Evolutionary conservation across 2,329 filamentous ascomycete species (phyloP), one percentile per base, ranked within the genome.

Genomic region (Aspergillus sp.): DNA sequence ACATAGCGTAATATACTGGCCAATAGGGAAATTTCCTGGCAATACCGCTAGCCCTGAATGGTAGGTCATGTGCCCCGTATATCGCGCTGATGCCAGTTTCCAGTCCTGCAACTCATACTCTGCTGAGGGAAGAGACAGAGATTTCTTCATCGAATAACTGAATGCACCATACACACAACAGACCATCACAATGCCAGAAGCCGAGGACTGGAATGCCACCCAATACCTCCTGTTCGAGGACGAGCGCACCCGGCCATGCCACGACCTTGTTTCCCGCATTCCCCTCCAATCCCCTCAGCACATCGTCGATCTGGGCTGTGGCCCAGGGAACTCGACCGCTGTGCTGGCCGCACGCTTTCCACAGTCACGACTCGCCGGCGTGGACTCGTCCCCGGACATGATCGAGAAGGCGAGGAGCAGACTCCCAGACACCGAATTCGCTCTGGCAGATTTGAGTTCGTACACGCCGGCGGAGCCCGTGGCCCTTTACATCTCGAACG

Each of bases 231-330:
- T 73, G 39, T 77, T 75, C 43, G 50, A 56, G 41, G 52, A 58
- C 31, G 66, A 76, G 32, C 66, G 73, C 36, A 75, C 71, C 0
- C 65, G 67, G 2, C 62, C 73, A 5, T 63, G 68, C 0, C 57
- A 63, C 26, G 74, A 78, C 39, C 64, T 78, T 1, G 52, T 78
- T 6, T 41, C 65, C 4, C 68, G 65, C 19, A 48, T 75, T 2
- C 56, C 59, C 0, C 55, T 68, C 1, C 42, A 55, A 10, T 34
- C 46, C 0, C 55, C 69, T n/a, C 45, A 55, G 7, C 55, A 49
- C 16, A 66, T 78, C 42, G 57, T 74, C 43, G 74, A 78, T 37
- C 58, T 78, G 1, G 74, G 74, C 42, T 78, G 74, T 49, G 74
- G 74, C 0, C 74, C 74, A 0, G 74, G 69, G 4, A 78, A 76